Percentiles rank a stretch among this genome's conserved stretches.
phyloP scores from a whole-genome alignment of 169 alveolate species.

The Babesia caballi region DNA sequence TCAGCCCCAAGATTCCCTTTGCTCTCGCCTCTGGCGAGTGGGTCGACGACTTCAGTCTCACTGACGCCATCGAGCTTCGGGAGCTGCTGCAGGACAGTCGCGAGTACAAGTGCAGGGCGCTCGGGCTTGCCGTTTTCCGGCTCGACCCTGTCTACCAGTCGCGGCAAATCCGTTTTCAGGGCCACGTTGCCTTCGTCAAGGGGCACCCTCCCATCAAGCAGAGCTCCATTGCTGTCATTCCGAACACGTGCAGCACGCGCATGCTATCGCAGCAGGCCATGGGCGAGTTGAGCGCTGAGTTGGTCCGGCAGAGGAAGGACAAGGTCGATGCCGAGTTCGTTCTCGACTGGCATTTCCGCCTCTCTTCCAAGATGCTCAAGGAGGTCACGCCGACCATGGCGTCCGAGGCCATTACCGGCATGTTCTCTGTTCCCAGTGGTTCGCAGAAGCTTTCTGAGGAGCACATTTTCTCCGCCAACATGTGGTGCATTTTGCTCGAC shows the following conservation, averaged over 20 bases:
- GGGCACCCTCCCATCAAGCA: constrained; percentile 36
- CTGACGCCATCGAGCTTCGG: constrained; percentile 68
- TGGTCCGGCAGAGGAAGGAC: constrained; percentile 54
- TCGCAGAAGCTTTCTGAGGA: constrained; percentile 8
- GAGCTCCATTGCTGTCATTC: constrained; percentile 19
- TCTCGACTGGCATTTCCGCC: constrained; percentile 67
- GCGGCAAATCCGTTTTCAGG: constrained; percentile 45
- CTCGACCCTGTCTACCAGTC: constrained; percentile 64
- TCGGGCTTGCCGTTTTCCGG: constrained; percentile 68
- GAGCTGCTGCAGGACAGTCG: constrained; percentile 72
- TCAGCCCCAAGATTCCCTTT: constrained; percentile 66
- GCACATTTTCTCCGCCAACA: constrained; percentile 48
- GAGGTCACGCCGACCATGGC: constrained; percentile 4
- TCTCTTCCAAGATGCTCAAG: constrained; percentile 44
- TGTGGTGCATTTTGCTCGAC: constrained; percentile 71
- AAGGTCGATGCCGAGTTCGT: constrained; percentile 59
- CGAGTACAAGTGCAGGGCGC: constrained; percentile 73
- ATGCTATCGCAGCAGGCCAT: constrained; percentile 22
- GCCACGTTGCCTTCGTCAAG: constrained; percentile 27
- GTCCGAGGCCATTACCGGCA: constrained; percentile 13
- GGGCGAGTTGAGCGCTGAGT: constrained; percentile 53
- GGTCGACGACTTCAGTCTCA: constrained; percentile 70
- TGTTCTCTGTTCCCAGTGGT: constrained; percentile 23
- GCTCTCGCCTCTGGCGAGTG: constrained; percentile 75
- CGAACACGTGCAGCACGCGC: constrained; percentile 56